Evolutionary conservation across 768 basidiomycete species (phyloP).

Genomic region (Boletus sp.): DNA sequence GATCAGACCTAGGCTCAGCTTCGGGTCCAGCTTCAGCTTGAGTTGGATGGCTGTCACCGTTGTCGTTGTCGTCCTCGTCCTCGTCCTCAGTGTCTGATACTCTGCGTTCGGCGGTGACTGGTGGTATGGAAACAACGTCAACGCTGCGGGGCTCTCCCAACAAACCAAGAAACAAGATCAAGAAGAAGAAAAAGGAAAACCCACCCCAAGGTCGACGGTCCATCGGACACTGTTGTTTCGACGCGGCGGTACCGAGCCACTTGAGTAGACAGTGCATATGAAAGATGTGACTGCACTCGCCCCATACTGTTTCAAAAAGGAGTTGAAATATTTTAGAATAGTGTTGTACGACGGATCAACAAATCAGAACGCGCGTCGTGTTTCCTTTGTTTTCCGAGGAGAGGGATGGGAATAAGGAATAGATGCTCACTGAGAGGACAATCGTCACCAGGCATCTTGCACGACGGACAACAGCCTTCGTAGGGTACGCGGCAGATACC

Average conservation of each 20-base stretch:
- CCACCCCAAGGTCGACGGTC: slow-evolving; percentile 89
- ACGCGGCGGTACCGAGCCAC: slow-evolving; percentile 87
- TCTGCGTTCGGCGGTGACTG: slow-evolving; percentile 56
- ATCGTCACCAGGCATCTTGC: slow-evolving; percentile 96
- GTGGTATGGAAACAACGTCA: too few species aligned
- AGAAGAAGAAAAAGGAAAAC: slow-evolving; percentile 23
- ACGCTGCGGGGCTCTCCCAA: too few species aligned
- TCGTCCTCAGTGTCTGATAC: slow-evolving; percentile 21
- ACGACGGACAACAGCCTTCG: slow-evolving; percentile 93
- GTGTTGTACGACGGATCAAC: not conserved
- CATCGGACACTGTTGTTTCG: slow-evolving; percentile 98
- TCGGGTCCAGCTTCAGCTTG: not conserved
- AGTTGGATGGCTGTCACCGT: not conserved
- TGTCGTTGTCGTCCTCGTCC: not conserved
- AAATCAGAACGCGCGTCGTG: not conserved
- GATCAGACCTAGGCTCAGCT: not conserved
- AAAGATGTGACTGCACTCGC: slow-evolving; percentile 95
- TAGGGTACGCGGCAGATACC: slow-evolving; percentile 90
- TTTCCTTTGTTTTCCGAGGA: too few species aligned
- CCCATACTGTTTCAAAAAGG: slow-evolving; percentile 61
- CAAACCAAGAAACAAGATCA: not conserved
- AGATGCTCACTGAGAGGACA: slow-evolving; percentile 65
- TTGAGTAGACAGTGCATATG: slow-evolving; percentile 98
- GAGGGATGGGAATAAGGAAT: not conserved
- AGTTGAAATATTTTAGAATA: too few species aligned